A percentile compares a stretch with the other conserved stretches of the same genome.
These are phyloP conservation scores for Fibroporia radiculosa DNA, from an alignment of 768 basidiomycete species.

Conservation along the genomic window DNA sequence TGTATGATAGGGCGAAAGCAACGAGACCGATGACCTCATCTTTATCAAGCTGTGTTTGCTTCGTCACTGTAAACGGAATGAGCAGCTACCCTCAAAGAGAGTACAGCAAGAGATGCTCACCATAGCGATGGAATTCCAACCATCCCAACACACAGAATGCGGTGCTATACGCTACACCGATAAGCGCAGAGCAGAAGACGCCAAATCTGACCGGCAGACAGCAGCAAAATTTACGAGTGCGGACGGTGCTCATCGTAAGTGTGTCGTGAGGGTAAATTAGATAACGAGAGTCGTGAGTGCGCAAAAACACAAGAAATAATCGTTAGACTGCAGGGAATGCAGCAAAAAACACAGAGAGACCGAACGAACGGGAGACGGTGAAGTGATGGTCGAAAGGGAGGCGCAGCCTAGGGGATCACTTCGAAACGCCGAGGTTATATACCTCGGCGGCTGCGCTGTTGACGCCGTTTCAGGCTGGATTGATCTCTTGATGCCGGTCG, in stretches of 20 bases:
- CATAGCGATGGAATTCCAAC: slow-evolving; percentile 34
- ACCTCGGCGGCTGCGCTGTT: not conserved
- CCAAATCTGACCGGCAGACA: slow-evolving; percentile 61
- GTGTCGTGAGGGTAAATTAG: slow-evolving; percentile 1
- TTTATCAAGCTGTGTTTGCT: slow-evolving; percentile 27
- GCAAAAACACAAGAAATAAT: not conserved
- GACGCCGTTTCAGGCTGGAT: slow-evolving; percentile 1
- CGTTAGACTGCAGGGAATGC: slow-evolving; percentile 3
- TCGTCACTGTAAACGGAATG: slow-evolving; percentile 13
- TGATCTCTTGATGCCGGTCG: slow-evolving; percentile 3
- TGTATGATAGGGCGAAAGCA: slow-evolving; percentile 39
- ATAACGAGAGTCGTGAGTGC: not conserved
- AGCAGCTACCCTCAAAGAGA: not conserved
- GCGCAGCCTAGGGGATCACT: slow-evolving; percentile 1
- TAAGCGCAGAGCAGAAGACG: slow-evolving; percentile 46
- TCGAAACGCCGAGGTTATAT: not conserved
- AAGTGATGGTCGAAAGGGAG: slow-evolving; percentile 8
- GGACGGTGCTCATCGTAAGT: slow-evolving; percentile 39
- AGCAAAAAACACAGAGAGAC: slow-evolving; percentile 1
- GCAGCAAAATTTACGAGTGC: slow-evolving; percentile 52
- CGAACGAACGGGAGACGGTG: slow-evolving; percentile 3
- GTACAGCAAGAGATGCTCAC: slow-evolving; percentile 27
- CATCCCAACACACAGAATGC: slow-evolving; percentile 39
- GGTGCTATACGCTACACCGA: slow-evolving; percentile 35
- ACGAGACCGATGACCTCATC: slow-evolving; percentile 37